Base-by-base conservation (phyloP, 352 stramenopile species). In the Phytopythium montanum region DNA sequence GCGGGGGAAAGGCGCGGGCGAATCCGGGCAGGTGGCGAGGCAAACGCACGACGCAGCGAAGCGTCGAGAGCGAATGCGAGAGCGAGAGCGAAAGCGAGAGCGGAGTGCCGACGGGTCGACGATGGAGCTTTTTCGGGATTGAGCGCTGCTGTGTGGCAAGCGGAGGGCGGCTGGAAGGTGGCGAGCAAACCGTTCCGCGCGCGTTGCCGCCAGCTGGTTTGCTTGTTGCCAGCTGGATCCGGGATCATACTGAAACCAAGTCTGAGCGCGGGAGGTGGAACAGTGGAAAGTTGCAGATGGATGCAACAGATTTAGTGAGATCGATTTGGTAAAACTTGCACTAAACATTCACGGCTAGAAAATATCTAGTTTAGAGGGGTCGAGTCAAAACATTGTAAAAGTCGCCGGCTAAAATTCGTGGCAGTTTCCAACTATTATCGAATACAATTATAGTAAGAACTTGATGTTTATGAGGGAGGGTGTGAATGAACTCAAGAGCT, bases 101-200 rank as follows among this genome's bases (percentile, higher is more conserved):
- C 21, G 5, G 18, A 50, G 10, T 50, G 44, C 21, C 44, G 44
- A n/a, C 44, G 14, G 34, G 25, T 21, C n/a, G 50, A 44, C 23
- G 14, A 16, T 31, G n/a, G 4, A 16, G 26, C 45, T n/a, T 33
- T 33, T 19, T n/a, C 5, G 50, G 28, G 28, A 29, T 25, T 41
- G 48, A 41, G 8, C 49, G 29, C 16, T 14, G 8, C 19, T 31
- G 44, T 36, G 34, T 10, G 33, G 52, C 33, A 33, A 25, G 33
- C 14, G 33, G 5, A n/a, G 52, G 26, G 46, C 46, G 46, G 49
- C 36, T 26, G 34, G 53, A 59, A 59, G 41, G 49, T 36, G 53
- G 33, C 33, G 25, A 33, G 33, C 28, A n/a, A 16, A n/a, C 26
- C 29, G 49, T 55, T 55, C 49, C 29, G 29, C 49, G 49, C 49